Percentiles rank a stretch among this genome's conserved stretches.
phyloP scores from a whole-genome alignment of 257 asterid genomes.

The Plectranthus barbatus region DNA sequence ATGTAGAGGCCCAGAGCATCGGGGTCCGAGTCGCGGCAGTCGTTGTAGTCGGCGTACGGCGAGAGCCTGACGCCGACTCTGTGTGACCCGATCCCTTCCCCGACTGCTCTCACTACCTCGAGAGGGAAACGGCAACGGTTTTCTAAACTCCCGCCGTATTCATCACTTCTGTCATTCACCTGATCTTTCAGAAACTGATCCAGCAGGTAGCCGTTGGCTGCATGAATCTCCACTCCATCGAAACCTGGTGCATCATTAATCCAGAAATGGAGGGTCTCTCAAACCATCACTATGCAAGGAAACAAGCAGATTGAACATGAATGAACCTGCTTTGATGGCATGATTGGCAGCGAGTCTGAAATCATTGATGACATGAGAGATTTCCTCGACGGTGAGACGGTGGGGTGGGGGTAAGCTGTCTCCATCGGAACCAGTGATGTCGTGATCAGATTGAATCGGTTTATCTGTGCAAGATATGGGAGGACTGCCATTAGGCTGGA shows the following conservation, averaged over 20 bases:
- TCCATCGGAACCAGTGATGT: slow-evolving; percentile 8
- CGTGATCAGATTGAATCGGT: slow-evolving; percentile 5
- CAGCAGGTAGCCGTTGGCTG: slow-evolving; percentile 33
- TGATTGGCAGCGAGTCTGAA: slow-evolving; percentile 20
- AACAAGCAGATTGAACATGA: not conserved
- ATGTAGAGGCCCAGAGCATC: slow-evolving; percentile 24
- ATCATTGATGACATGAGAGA: slow-evolving; percentile 13
- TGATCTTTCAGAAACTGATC: slow-evolving; percentile 38
- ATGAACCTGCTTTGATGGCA: slow-evolving; percentile 21
- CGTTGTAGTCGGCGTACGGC: slow-evolving; percentile 21
- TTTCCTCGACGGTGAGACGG: slow-evolving; percentile 14
- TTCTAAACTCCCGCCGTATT: slow-evolving; percentile 35
- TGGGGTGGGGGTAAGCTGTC: not conserved
- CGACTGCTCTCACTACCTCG: slow-evolving; percentile 25
- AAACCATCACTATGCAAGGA: too few relatives aligned
- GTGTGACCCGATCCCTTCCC: slow-evolving; percentile 24
- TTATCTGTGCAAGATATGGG: slow-evolving; percentile 38
- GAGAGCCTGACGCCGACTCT: slow-evolving; percentile 33
- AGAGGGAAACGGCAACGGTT: slow-evolving; percentile 32
- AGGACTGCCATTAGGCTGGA: slow-evolving; percentile 32
- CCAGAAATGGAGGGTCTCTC: too few relatives aligned
- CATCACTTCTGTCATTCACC: slow-evolving; percentile 34
- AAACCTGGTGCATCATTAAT: slow-evolving; percentile 17
- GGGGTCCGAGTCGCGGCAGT: slow-evolving; percentile 21
- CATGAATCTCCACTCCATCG: slow-evolving; percentile 45